Percentiles rank a stretch among this genome's conserved stretches.
Evolutionary conservation across 148 eudicot species (phyloP).

Genomic region (Rheum nobile): DNA sequence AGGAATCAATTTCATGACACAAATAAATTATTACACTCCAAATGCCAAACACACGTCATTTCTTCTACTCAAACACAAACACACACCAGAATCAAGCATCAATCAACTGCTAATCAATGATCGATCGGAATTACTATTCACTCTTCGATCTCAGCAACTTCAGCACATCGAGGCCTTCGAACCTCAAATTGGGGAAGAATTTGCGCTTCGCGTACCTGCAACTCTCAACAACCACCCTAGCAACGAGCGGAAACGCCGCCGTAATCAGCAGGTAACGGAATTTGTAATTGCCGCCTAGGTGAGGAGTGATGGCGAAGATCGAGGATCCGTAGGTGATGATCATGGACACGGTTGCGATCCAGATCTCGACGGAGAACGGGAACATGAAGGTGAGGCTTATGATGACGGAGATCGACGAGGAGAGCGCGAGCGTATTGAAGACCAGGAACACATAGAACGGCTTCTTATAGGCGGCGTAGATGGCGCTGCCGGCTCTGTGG

Average conservation of each 20-base stretch:
- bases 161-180: neutral
- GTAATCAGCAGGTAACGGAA: constrained; percentile 3
- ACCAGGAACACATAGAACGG: neutral
- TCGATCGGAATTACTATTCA: neutral
- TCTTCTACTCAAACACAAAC: too few relatives aligned
- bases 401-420: constrained; percentile 13
- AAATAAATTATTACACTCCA: too few relatives aligned
- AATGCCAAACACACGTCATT: too few relatives aligned
- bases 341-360: constrained; percentile 9
- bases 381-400: constrained; percentile 17
- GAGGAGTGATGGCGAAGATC: neutral
- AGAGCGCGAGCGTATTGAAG: neutral
- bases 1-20: too few relatives aligned
- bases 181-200: neutral
- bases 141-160: neutral
- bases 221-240: neutral
- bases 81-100: too few relatives aligned
- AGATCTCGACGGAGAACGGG: constrained; percentile 8
- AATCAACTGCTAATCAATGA: too few relatives aligned
- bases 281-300: neutral
- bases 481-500: neutral
- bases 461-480: constrained; percentile 2
- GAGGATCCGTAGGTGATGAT: constrained; percentile 5
- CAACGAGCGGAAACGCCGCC: neutral
- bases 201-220: constrained; percentile 3